phyloP scores from a whole-genome alignment of 2,329 filamentous ascomycete genomes.

The Neopestalotiopsis rosae region DNA sequence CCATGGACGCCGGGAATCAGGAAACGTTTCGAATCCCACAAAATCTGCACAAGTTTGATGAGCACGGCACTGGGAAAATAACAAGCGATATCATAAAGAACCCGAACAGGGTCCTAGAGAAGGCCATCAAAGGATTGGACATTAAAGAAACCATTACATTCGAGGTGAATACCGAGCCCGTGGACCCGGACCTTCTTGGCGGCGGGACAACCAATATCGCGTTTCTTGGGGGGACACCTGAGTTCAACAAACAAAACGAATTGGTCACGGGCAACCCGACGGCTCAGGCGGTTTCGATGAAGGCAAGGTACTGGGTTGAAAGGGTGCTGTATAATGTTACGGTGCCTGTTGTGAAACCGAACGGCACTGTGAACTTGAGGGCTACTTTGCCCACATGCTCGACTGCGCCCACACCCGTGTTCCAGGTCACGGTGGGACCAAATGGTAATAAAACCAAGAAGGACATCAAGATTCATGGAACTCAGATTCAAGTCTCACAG shows the following conservation, averaged over 20 bases:
- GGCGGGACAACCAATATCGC: neutral
- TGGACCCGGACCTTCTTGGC: neutral
- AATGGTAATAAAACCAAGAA: neutral
- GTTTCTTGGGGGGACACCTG: neutral
- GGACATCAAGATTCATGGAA: neutral
- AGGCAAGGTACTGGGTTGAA: neutral
- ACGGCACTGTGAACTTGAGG: too few relatives aligned
- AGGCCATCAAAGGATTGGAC: neutral
- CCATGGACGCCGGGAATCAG: neutral
- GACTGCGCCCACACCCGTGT: neutral
- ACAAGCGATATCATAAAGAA: neutral
- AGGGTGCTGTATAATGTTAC: neutral
- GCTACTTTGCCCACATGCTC: too few relatives aligned
- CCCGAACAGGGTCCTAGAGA: neutral
- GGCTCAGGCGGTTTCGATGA: neutral
- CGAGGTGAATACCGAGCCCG: neutral
- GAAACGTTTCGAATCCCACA: neutral
- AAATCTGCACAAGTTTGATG: neutral
- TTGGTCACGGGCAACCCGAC: neutral
- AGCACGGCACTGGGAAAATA: neutral
- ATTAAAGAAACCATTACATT: neutral
- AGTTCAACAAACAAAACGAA: too few relatives aligned
- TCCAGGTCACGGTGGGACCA: neutral
- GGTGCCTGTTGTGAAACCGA: neutral
- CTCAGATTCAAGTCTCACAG: neutral